Conservation (phyloP, 2,329 filamentous ascomycete genomes). For the Aureobasidium sp. region DNA sequence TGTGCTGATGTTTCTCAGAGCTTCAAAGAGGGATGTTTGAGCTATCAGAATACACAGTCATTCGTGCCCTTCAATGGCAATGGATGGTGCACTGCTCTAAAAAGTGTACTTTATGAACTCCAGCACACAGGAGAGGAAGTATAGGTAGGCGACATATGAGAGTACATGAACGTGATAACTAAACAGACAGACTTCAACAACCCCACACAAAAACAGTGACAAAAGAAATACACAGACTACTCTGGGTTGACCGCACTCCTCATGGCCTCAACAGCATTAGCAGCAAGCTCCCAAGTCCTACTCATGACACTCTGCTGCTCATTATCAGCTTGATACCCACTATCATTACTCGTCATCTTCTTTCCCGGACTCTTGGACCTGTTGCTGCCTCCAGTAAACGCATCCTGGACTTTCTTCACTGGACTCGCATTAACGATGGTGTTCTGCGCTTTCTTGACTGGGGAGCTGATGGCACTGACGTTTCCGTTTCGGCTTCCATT, state of each 20-base stretch:
- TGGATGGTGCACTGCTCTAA: too few species aligned
- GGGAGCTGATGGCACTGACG: background rate
- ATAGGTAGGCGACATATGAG: too few species aligned
- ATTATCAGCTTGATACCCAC: background rate
- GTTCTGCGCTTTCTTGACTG: background rate
- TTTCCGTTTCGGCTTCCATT: background rate
- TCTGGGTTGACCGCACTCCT: background rate
- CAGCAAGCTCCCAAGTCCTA: constrained; percentile 5
- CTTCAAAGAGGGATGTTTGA: too few species aligned
- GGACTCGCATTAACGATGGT: background rate
- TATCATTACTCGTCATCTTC: background rate
- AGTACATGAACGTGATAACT: too few species aligned
- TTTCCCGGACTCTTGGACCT: background rate
- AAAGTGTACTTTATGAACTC: too few species aligned
- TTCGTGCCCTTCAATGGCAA: too few species aligned
- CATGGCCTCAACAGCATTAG: constrained; percentile 1
- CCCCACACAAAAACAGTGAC: background rate
- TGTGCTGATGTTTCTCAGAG: too few species aligned
- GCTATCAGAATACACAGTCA: too few species aligned
- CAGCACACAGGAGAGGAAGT: too few species aligned
- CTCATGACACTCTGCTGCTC: background rate
- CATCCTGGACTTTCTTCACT: background rate
- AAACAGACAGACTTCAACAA: too few species aligned
- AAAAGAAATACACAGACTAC: background rate
- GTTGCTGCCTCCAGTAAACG: background rate